Conservation (phyloP, 129 eudicot species). For the Chrysanthemum seticuspe region DNA sequence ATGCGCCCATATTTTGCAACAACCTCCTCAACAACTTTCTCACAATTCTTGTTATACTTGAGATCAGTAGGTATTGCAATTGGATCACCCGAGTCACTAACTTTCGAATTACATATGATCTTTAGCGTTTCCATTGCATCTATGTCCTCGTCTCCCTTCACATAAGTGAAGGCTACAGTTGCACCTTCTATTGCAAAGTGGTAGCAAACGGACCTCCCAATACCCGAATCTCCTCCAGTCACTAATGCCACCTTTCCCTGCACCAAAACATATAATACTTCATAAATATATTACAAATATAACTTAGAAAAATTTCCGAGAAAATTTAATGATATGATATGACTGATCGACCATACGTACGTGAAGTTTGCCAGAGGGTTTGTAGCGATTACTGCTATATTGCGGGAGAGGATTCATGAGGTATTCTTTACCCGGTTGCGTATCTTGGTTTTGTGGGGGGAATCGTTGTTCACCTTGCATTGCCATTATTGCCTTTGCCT, state of each 20-base stretch:
- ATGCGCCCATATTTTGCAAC: conserved; percentile 49
- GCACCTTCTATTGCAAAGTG: conserved; percentile 69
- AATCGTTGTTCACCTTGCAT: conserved; percentile 33
- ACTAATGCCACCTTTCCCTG: conserved; percentile 85
- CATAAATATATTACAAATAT: not conserved
- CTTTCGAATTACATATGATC: conserved; percentile 41
- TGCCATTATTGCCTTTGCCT: not conserved
- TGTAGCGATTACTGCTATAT: conserved; percentile 32
- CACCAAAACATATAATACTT: not conserved
- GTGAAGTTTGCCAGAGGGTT: conserved; percentile 62
- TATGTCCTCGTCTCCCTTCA: conserved; percentile 72
- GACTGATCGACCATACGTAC: conserved; percentile 20
- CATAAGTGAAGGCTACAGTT: conserved; percentile 75
- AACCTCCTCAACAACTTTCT: conserved; percentile 63
- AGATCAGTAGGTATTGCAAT: conserved; percentile 52
- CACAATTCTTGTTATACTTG: conserved; percentile 64
- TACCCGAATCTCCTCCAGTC: conserved; percentile 88
- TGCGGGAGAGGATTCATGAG: conserved; percentile 70
- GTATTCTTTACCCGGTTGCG: conserved; percentile 79
- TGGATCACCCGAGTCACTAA: conserved; percentile 55
- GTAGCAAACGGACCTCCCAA: conserved; percentile 73
- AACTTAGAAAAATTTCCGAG: not conserved
- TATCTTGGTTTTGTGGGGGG: conserved; percentile 66
- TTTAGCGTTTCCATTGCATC: conserved; percentile 59
- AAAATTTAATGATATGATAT: not conserved